Conservation (phyloP, 2,329 filamentous ascomycete genomes). For the Nothomitra cinnamomea region DNA sequence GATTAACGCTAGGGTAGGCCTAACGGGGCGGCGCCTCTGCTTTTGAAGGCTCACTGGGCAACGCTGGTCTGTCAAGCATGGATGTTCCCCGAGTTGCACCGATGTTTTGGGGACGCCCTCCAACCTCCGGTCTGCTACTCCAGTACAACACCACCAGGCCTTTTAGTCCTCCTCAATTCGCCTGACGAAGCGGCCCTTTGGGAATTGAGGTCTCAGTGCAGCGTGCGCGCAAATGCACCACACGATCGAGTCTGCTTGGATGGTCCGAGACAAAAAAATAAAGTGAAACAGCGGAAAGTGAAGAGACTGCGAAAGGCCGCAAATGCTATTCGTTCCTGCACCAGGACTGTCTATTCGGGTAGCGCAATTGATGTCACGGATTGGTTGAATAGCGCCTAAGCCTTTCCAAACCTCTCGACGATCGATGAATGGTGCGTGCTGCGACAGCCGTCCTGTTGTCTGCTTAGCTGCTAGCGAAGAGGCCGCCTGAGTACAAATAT, state of each 20-base stretch:
- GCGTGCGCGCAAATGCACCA: neutral
- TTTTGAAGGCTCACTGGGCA: neutral
- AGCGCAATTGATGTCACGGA: slow-evolving; percentile 3
- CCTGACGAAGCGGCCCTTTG: neutral
- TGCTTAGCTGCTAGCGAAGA: neutral
- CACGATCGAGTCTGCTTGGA: neutral
- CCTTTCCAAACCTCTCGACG: neutral
- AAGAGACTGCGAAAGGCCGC: neutral
- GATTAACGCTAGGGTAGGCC: neutral
- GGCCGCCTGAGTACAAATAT: too few relatives aligned
- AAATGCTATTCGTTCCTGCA: neutral
- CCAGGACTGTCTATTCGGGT: neutral
- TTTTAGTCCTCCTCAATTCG: neutral
- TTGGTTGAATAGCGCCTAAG: neutral
- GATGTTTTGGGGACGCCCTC: neutral
- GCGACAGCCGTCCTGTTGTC: neutral
- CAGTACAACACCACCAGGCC: neutral
- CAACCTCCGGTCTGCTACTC: neutral
- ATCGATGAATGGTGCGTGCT: neutral
- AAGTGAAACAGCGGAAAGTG: neutral
- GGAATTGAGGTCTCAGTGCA: slow-evolving; percentile 1
- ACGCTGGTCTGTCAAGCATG: neutral
- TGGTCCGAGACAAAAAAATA: neutral
- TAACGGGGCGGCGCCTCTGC: slow-evolving; percentile 1
- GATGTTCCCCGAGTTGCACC: neutral